phyloP scores from a whole-genome alignment of 331 rosid species.

The Erythrophleum ivorense region DNA sequence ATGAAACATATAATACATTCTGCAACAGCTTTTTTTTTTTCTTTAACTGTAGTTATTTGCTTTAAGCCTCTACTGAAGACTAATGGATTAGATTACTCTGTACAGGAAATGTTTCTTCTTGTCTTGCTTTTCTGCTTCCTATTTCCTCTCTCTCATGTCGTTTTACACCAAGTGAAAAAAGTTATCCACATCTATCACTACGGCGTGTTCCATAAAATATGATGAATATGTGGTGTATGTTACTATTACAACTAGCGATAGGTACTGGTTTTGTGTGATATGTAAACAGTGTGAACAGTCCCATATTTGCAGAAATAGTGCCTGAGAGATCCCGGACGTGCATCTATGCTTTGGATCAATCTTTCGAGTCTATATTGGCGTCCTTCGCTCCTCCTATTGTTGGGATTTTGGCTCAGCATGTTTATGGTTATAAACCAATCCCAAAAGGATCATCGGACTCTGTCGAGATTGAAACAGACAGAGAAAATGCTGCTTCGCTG shows the following conservation, averaged over 20 bases:
- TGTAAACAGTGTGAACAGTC: conserved; percentile 56
- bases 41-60: neutral
- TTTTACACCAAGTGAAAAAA: too few relatives aligned
- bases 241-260: neutral
- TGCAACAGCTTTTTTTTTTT: neutral
- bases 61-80: neutral
- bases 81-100: neutral
- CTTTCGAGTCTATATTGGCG: conserved; percentile 68
- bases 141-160: too few relatives aligned
- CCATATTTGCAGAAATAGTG: conserved; percentile 94
- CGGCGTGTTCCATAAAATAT: too few relatives aligned
- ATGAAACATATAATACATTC: too few relatives aligned
- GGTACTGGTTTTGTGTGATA: conserved; percentile 27
- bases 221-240: neutral
- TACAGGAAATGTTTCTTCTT: neutral
- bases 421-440: conserved; percentile 68
- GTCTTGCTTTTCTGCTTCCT: too few relatives aligned
- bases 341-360: conserved; percentile 82
- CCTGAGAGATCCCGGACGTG: conserved; percentile 83
- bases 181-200: too few relatives aligned
- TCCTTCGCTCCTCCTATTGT: conserved; percentile 87
- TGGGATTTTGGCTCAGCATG: conserved; percentile 73
- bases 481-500: conserved; percentile 78
- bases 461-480: conserved; percentile 65
- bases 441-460: conserved; percentile 62